Conservation (phyloP, 345 rosid species). For the Populus euphratica region DNA sequence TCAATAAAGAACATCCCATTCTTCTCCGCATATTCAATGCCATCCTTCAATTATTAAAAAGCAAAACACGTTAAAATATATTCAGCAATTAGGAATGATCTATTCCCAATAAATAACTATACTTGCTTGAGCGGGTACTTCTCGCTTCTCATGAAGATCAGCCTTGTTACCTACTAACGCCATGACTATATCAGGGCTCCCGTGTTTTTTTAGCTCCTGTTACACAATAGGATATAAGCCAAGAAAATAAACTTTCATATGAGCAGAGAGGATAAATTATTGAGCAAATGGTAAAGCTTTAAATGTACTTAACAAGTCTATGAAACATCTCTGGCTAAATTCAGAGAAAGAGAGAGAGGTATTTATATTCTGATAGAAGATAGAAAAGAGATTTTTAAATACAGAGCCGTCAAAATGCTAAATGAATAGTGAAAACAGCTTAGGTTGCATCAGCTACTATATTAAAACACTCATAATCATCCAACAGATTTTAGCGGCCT, state of each 20-base stretch:
- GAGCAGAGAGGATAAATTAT: neutral
- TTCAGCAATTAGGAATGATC: neutral
- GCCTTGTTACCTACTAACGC: constrained; percentile 98
- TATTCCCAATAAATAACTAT: neutral
- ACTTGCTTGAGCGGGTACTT: constrained; percentile 73
- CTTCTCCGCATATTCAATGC: constrained; percentile 86
- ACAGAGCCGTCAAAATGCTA: neutral
- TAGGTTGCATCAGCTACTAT: neutral
- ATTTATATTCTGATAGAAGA: neutral
- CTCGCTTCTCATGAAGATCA: constrained; percentile 80
- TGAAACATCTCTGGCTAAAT: neutral
- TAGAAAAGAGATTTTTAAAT: neutral
- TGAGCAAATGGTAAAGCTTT: neutral
- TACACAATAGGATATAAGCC: constrained; percentile 1
- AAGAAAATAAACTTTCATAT: neutral
- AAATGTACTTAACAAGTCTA: neutral
- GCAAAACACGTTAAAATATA: neutral
- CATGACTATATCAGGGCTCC: constrained; percentile 91
- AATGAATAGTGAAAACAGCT: neutral
- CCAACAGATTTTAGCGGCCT: neutral
- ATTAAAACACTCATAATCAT: neutral
- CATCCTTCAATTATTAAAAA: constrained; percentile 55
- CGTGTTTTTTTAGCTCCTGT: constrained; percentile 97
- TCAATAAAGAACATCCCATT: constrained; percentile 97
- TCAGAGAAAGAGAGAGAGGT: neutral